phyloP scores from a whole-genome alignment of 371 early-diverging fungal species.

The Circinella umbellata region DNA sequence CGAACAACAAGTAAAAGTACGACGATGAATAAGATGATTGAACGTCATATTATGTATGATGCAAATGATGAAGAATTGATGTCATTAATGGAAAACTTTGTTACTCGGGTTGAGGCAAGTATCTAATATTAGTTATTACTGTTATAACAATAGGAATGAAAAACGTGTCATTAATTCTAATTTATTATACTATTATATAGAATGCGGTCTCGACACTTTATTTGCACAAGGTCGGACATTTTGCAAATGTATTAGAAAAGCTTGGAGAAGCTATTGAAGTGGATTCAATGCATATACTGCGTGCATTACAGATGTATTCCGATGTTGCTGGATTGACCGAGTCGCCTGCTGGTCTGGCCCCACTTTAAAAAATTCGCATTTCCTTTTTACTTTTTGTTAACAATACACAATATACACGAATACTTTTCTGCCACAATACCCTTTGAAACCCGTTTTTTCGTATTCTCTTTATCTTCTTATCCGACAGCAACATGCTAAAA shows the following conservation, averaged over 20 bases:
- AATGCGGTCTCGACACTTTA: conserved; percentile 65
- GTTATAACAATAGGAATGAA: not conserved
- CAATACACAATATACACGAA: too few species aligned
- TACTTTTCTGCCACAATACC: too few species aligned
- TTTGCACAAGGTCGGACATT: conserved; percentile 60
- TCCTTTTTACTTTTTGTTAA: too few species aligned
- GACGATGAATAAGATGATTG: conserved; percentile 13
- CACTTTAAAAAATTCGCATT: not conserved
- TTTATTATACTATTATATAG: conserved; percentile 26
- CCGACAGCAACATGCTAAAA: too few species aligned
- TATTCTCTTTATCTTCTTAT: too few species aligned
- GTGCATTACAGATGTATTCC: conserved; percentile 68
- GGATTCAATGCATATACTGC: conserved; percentile 63
- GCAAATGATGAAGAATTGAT: conserved; percentile 55
- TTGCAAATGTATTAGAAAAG: conserved; percentile 59
- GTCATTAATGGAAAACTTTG: conserved; percentile 51
- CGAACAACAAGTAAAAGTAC: not conserved
- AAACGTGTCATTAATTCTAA: not conserved
- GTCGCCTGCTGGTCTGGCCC: conserved; percentile 21
- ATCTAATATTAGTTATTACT: not conserved
- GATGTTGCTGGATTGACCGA: conserved; percentile 37
- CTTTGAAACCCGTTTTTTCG: too few species aligned
- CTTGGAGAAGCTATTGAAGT: conserved; percentile 61
- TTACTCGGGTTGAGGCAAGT: conserved; percentile 54
- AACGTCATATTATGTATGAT: conserved; percentile 34